These are phyloP conservation scores for Mycena haematopus DNA, from an alignment of 768 basidiomycete species.

Conservation along the genomic window DNA sequence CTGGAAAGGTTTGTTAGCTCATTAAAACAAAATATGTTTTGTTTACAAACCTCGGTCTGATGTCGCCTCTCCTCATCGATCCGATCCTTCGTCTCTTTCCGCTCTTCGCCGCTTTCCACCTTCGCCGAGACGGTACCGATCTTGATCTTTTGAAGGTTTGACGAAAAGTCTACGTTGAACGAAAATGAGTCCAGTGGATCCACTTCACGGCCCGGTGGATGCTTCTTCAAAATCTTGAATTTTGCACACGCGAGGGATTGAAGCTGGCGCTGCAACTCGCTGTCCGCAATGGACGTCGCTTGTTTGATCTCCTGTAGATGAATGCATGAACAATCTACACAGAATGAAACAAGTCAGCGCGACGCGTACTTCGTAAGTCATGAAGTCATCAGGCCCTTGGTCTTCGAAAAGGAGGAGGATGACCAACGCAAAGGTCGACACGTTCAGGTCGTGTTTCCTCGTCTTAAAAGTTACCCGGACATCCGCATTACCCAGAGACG, in stretches of 20 bases:
- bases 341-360: neutral
- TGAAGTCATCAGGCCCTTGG: conserved; percentile 64
- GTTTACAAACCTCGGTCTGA: conserved; percentile 78
- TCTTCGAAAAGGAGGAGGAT: conserved; percentile 89
- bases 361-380: conserved; percentile 75
- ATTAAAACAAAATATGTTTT: neutral
- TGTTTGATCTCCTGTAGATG: conserved; percentile 77
- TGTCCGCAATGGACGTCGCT: conserved; percentile 74
- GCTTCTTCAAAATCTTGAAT: conserved; percentile 90
- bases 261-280: conserved; percentile 87
- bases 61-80: conserved; percentile 92
- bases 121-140: conserved; percentile 89
- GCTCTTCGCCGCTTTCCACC: conserved; percentile 85
- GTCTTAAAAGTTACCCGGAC: conserved; percentile 82
- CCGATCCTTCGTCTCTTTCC: conserved; percentile 87
- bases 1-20: conserved; percentile 45
- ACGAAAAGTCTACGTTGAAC: conserved; percentile 85
- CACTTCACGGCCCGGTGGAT: conserved; percentile 87
- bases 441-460: conserved; percentile 86
- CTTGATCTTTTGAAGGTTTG: conserved; percentile 89
- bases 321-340: conserved; percentile 3
- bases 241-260: conserved; percentile 97
- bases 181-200: conserved; percentile 79
- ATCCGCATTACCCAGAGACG: conserved; percentile 89
- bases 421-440: conserved; percentile 87